Evolutionary conservation across 2,329 filamentous ascomycete genomes (phyloP).

Genomic region (Pseudocercospora macadamiae): DNA sequence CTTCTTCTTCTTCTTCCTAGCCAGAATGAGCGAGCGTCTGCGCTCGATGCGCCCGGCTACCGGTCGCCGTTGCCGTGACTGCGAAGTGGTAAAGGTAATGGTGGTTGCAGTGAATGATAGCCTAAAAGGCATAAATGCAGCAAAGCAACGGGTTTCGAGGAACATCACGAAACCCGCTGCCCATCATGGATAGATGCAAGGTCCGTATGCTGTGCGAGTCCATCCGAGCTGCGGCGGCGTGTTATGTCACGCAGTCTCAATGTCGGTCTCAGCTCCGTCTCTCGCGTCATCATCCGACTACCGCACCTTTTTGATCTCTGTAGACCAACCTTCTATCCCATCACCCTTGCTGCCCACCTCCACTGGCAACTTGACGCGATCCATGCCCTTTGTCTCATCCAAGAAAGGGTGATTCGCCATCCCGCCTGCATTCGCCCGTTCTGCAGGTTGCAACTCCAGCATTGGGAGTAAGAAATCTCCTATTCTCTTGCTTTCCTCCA

Average conservation of each 20-base stretch:
- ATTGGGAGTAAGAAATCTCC: constrained; percentile 85
- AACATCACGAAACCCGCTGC: constrained; percentile 1
- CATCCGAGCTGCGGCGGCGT: no score
- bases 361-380: constrained; percentile 72
- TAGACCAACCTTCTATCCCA: constrained; percentile 91
- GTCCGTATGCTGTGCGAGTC: no score
- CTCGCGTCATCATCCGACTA: constrained; percentile 40
- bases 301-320: constrained; percentile 79
- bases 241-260: background rate
- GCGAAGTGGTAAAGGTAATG: no score
- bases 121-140: no score
- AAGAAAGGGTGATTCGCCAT: constrained; percentile 88
- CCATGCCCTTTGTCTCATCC: constrained; percentile 86
- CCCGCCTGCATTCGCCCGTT: constrained; percentile 90
- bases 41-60: background rate
- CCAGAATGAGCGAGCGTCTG: constrained; percentile 6
- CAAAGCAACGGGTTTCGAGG: background rate
- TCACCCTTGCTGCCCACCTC: constrained; percentile 82
- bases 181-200: no score
- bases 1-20: background rate
- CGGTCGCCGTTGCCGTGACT: background rate
- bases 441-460: constrained; percentile 85
- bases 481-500: constrained; percentile 77
- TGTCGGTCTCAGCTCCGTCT: background rate
- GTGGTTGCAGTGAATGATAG: no score